phyloP scores from a whole-genome alignment of 2,329 filamentous ascomycete genomes.

The Cercospora sp. region DNA sequence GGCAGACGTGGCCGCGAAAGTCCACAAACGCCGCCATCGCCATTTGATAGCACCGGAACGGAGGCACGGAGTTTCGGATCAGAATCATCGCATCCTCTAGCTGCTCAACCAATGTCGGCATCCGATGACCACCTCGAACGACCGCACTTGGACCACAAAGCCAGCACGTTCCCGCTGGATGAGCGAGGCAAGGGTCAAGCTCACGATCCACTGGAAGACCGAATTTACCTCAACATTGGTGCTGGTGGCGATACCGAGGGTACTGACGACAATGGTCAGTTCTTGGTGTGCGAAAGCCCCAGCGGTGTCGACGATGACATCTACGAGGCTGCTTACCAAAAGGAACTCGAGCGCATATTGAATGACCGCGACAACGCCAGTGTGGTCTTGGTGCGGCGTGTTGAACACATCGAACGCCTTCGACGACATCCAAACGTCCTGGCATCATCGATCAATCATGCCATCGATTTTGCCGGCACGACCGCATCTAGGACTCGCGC shows the following conservation, averaged over 20 bases:
- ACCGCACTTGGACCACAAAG: slow-evolving; percentile 16
- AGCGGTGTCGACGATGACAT: slow-evolving; percentile 49
- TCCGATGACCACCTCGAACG: slow-evolving; percentile 15
- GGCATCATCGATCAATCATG: slow-evolving; percentile 26
- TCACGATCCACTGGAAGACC: slow-evolving; percentile 64
- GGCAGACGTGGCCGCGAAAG: background rate
- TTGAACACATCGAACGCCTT: slow-evolving; percentile 43
- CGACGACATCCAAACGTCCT: slow-evolving; percentile 28
- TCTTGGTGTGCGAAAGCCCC: slow-evolving; percentile 27
- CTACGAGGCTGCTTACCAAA: slow-evolving; percentile 83
- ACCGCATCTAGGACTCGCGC: slow-evolving; percentile 25
- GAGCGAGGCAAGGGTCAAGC: slow-evolving; percentile 59
- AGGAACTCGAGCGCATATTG: slow-evolving; percentile 74
- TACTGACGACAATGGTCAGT: slow-evolving; percentile 40
- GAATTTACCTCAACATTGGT: slow-evolving; percentile 74
- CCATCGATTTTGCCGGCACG: slow-evolving; percentile 27
- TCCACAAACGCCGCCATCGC: slow-evolving; percentile 9
- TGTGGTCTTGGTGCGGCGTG: slow-evolving; percentile 57
- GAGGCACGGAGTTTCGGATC: slow-evolving; percentile 1
- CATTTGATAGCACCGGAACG: slow-evolving; percentile 1
- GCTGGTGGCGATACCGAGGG: slow-evolving; percentile 51
- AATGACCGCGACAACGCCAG: slow-evolving; percentile 50
- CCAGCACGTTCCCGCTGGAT: slow-evolving; percentile 37
- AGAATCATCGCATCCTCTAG: slow-evolving; percentile 8
- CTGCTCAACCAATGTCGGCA: slow-evolving; percentile 13